Evolutionary conservation across 2,329 filamentous ascomycete genomes (phyloP).

Genomic region (Diaporthe sp.): DNA sequence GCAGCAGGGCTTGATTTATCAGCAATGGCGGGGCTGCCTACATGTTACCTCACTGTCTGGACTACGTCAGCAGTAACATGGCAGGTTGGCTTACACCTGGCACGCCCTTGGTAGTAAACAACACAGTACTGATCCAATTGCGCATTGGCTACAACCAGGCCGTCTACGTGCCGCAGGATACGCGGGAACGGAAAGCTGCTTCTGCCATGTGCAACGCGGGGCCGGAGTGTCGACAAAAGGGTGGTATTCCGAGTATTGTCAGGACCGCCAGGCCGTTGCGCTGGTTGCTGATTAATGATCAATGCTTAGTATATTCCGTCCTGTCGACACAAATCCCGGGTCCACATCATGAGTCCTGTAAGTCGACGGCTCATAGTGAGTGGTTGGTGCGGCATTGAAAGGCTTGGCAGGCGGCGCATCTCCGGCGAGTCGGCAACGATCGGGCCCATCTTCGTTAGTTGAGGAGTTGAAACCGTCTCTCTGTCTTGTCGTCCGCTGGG

Average conservation of each 20-base stretch:
- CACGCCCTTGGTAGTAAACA: too few relatives aligned
- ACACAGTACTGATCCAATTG: not conserved
- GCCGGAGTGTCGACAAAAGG: not conserved
- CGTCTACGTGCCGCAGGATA: not conserved
- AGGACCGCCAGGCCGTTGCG: not conserved
- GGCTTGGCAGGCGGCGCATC: constrained; percentile 23
- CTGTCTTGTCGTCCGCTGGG: not conserved
- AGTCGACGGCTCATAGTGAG: not conserved
- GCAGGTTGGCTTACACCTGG: too few relatives aligned
- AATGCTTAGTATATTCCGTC: too few relatives aligned
- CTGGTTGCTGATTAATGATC: constrained; percentile 3
- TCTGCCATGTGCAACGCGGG: not conserved
- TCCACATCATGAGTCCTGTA: not conserved
- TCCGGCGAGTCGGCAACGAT: constrained; percentile 20
- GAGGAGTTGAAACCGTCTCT: not conserved
- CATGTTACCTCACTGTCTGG: not conserved
- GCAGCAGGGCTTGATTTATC: constrained; percentile 18
- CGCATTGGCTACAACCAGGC: too few relatives aligned
- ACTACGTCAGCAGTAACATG: too few relatives aligned
- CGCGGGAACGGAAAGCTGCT: too few relatives aligned
- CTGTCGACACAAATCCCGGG: not conserved
- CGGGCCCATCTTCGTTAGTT: constrained; percentile 13
- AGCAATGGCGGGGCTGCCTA: constrained; percentile 10
- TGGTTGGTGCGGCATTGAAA: constrained; percentile 2
- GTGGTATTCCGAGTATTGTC: not conserved